Percentiles rank a stretch among this genome's conserved stretches.
Conservation (phyloP, 129 eudicot genomes). For the Arctium minus region DNA sequence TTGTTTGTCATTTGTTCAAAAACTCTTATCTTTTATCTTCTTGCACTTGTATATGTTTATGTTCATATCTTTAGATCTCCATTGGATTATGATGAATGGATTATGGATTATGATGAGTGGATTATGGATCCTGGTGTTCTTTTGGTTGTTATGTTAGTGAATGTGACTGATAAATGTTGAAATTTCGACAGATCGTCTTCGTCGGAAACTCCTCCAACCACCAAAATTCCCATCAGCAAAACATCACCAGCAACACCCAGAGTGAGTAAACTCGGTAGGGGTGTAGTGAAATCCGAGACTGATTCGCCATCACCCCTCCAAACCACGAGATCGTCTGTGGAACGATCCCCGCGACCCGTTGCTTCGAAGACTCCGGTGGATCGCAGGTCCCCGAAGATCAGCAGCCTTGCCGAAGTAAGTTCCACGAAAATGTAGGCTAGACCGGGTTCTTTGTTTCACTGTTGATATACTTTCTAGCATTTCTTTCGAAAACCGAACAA, state of each 20-base stretch:
- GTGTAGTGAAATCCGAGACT: constrained; percentile 53
- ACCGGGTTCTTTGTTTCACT: neutral
- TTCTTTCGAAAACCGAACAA: neutral
- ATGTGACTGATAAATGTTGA: constrained; percentile 8
- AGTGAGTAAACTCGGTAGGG: constrained; percentile 48
- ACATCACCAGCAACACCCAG: constrained; percentile 71
- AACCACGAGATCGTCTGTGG: constrained; percentile 52
- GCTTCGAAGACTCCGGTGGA: constrained; percentile 55
- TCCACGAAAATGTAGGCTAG: neutral
- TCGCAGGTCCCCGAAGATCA: constrained; percentile 62
- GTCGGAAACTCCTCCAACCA: constrained; percentile 32
- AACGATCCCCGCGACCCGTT: constrained; percentile 68
- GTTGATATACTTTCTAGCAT: neutral
- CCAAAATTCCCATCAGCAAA: constrained; percentile 53
- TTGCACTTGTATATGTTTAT: neutral
- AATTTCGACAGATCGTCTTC: constrained; percentile 45
- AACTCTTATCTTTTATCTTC: neutral
- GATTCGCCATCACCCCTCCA: constrained; percentile 67
- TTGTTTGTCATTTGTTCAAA: neutral
- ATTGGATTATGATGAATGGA: neutral
- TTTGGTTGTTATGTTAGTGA: neutral
- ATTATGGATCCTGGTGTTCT: neutral
- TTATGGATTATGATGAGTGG: too few species aligned
- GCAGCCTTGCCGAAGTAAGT: constrained; percentile 75
- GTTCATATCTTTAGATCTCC: neutral